Conservation (phyloP, 106 monocot genomes). For the Hemerocallis citrina region DNA sequence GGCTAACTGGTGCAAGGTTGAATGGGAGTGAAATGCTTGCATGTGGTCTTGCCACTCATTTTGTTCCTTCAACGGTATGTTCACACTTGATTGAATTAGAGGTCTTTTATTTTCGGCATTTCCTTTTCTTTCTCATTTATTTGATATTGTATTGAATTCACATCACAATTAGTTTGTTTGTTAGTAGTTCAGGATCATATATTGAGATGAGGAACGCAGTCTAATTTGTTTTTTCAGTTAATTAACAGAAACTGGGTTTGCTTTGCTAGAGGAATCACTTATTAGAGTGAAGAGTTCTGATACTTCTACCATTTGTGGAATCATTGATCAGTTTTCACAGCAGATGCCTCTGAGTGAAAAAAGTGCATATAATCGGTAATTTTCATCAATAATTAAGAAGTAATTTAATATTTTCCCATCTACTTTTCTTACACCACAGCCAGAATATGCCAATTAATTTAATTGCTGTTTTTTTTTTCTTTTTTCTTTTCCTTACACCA, state of each 20-base stretch:
- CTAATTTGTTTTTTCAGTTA: conserved; percentile 2
- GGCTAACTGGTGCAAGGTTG: conserved; percentile 84
- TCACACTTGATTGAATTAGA: not conserved
- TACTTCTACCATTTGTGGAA: conserved; percentile 44
- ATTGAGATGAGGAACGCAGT: not conserved
- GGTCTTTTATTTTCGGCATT: not conserved
- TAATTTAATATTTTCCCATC: too few species aligned
- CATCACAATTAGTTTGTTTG: not conserved
- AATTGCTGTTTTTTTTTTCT: too few species aligned
- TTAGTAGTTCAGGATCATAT: not conserved
- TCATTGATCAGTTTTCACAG: conserved; percentile 65
- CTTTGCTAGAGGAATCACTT: conserved; percentile 60
- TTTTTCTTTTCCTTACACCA: too few species aligned
- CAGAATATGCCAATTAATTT: too few species aligned
- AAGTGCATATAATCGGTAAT: conserved; percentile 71
- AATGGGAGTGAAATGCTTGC: conserved; percentile 96
- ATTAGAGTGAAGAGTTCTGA: conserved; percentile 46
- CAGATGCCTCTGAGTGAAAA: conserved; percentile 45
- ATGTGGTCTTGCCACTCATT: conserved; percentile 94
- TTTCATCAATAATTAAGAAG: too few species aligned
- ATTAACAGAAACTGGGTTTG: conserved; percentile 48
- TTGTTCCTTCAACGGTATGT: conserved; percentile 68
- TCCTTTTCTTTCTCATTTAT: not conserved
- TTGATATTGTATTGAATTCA: not conserved
- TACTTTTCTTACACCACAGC: too few species aligned